These are phyloP conservation scores for Eucalyptus coolabah DNA, from an alignment of 345 rosid genomes.

Conservation along the genomic window DNA sequence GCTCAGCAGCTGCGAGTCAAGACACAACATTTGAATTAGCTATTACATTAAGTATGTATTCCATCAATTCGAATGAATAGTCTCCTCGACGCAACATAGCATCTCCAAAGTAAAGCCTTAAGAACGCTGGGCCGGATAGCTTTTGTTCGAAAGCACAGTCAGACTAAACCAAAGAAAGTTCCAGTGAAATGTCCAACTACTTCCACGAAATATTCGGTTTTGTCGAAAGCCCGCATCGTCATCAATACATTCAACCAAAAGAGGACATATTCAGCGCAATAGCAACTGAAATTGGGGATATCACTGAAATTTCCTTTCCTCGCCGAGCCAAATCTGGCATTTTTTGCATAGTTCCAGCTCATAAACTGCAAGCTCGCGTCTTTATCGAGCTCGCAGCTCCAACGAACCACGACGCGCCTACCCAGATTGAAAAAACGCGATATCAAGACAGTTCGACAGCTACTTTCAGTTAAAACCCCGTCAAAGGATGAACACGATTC, in stretches of 20 bases:
- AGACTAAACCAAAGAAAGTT: neutral
- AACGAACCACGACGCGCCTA: neutral
- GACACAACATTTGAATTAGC: neutral
- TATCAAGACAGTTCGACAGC: neutral
- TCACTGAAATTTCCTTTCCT: neutral
- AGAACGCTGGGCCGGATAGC: neutral
- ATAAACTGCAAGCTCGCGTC: neutral
- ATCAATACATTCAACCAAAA: neutral
- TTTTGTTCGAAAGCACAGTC: neutral
- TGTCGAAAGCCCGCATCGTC: neutral
- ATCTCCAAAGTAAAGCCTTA: neutral
- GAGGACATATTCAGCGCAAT: neutral
- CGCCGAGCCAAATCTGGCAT: neutral
- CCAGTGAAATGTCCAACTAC: neutral
- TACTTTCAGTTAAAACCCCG: neutral
- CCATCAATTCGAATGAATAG: neutral
- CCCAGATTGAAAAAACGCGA: neutral
- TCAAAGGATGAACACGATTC: neutral
- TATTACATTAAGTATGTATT: neutral
- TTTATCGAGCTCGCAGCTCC: neutral
- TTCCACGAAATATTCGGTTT: neutral
- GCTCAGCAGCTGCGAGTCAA: slow-evolving; percentile 50
- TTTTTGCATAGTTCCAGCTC: neutral
- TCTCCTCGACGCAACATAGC: neutral
- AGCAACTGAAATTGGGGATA: neutral